Base-by-base conservation (phyloP, 2,329 filamentous ascomycete genomes). In the Venturia pyrina region DNA sequence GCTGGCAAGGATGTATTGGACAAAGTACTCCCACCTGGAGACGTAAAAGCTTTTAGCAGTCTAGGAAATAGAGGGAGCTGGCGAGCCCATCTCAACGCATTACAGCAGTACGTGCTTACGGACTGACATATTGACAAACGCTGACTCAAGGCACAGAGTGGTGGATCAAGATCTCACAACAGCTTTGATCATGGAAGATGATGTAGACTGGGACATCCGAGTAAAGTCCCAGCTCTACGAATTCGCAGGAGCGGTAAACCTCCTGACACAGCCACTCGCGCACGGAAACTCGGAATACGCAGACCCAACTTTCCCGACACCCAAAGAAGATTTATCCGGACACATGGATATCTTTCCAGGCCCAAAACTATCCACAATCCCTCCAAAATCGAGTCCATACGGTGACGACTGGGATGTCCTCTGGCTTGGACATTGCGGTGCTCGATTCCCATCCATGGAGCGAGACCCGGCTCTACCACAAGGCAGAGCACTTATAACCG, bases 61-160 rank as follows among this genome's bases (percentile, higher is more conserved):
- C 32, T 59, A 8, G 72, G 69, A 7, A 77, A 75, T 32, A 68
- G 81, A 48, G 80, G 79, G 5, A 78, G 72, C 65, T 78, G 78
- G 78, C 68, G 78, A 61, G 71, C 73, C 0, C 77, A 79, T 67
- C 75, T 79, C 73, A 78, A 78, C 67, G 73, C 72, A 6, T 68
- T 77, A 62, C 69, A 62, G 40, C 60, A 62, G 48, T 57, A 57
- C 11, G 63, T 44, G 6, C 8, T 37, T 21, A 48, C 5, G 48
- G 53, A 19, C 8, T 4, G 28, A 17, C 15, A n/a, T 3, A 5
- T 7, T 10, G 11, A 37, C 1, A 37, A 59, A n/a, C n/a, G 32
- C 53, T 59, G 13, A 59, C 32, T 21, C 15, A 10, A n/a, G 5
- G 6, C 28, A n/a, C 28, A 59, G 72, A 71, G 77, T 78, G 68